These are phyloP conservation scores for Cryptosporidium tyzzeri DNA, from an alignment of 169 alveolate genomes.

Conservation along the genomic window DNA sequence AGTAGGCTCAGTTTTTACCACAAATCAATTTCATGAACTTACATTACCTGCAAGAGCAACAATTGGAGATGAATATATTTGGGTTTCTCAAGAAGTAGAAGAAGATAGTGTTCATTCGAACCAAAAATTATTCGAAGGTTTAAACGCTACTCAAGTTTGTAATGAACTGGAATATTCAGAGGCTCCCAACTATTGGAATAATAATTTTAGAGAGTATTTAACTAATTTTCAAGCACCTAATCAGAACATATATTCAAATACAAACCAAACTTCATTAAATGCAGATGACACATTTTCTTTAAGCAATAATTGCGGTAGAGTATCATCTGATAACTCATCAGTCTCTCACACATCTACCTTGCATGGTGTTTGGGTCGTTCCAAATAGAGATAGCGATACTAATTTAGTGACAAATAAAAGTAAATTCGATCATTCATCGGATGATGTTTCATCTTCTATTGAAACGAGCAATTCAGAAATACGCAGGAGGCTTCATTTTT, in stretches of 20 bases:
- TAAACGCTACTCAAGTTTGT: neutral
- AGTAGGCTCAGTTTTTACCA: conserved; percentile 28
- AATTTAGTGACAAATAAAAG: neutral
- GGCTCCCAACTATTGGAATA: conserved; percentile 17
- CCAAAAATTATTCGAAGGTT: neutral
- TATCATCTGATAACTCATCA: conserved; percentile 37
- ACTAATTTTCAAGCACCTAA: neutral
- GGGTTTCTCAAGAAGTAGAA: conserved; percentile 38
- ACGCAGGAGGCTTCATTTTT: conserved; percentile 24
- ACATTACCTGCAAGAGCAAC: conserved; percentile 19
- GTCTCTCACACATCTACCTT: conserved; percentile 62
- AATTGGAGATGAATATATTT: conserved; percentile 51
- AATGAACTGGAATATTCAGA: neutral
- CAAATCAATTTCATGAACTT: conserved; percentile 42
- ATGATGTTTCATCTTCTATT: conserved; percentile 7
- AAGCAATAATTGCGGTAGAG: neutral
- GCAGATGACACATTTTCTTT: conserved; percentile 2
- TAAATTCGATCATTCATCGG: conserved; percentile 3
- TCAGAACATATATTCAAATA: conserved; percentile 4
- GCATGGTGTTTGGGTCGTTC: conserved; percentile 65
- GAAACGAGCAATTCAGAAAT: conserved; percentile 28
- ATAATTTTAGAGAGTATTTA: neutral
- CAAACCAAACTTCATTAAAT: conserved; percentile 21
- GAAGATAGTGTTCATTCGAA: neutral
- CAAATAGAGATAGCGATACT: neutral